These are phyloP conservation scores for Colletotrichum graminicola DNA, from an alignment of 2,329 filamentous ascomycete species.

Conservation along the genomic window DNA sequence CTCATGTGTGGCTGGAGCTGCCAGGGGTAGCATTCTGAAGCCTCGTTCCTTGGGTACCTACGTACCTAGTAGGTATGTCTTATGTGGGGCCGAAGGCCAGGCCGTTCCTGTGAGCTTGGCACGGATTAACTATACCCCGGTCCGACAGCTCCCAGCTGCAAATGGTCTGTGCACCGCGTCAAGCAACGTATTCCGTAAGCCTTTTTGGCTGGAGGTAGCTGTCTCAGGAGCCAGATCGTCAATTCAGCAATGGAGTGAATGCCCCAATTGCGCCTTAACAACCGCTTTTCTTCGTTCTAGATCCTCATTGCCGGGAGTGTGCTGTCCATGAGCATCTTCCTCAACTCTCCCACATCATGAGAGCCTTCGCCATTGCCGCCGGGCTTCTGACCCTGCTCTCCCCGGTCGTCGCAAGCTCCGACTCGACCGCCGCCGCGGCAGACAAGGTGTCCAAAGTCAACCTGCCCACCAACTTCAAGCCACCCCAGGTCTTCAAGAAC, in stretches of 20 bases:
- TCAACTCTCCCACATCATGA: slow-evolving; percentile 55
- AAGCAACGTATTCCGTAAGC: slow-evolving; percentile 53
- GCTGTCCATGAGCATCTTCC: slow-evolving; percentile 47
- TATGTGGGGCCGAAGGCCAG: background rate
- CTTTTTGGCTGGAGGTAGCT: slow-evolving; percentile 49
- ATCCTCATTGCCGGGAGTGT: slow-evolving; percentile 43
- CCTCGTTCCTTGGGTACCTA: no score
- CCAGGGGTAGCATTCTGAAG: no score
- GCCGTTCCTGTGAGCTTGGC: background rate
- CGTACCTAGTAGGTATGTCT: background rate
- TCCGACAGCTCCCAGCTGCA: slow-evolving; percentile 6
- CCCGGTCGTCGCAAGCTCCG: slow-evolving; percentile 56
- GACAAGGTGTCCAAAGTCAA: slow-evolving; percentile 65
- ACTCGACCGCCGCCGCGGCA: slow-evolving; percentile 52
- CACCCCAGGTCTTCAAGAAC: slow-evolving; percentile 94
- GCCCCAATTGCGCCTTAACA: slow-evolving; percentile 42
- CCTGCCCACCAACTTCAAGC: slow-evolving; percentile 78
- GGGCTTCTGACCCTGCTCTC: slow-evolving; percentile 71
- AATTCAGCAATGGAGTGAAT: slow-evolving; percentile 43
- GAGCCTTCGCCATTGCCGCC: slow-evolving; percentile 64
- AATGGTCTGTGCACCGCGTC: slow-evolving; percentile 43
- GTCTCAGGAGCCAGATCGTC: slow-evolving; percentile 45
- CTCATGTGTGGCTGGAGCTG: slow-evolving; percentile 9
- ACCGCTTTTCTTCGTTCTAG: slow-evolving; percentile 30
- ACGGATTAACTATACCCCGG: slow-evolving; percentile 35